Conservation (phyloP, 345 rosid species). For the Acer yangbiense region DNA sequence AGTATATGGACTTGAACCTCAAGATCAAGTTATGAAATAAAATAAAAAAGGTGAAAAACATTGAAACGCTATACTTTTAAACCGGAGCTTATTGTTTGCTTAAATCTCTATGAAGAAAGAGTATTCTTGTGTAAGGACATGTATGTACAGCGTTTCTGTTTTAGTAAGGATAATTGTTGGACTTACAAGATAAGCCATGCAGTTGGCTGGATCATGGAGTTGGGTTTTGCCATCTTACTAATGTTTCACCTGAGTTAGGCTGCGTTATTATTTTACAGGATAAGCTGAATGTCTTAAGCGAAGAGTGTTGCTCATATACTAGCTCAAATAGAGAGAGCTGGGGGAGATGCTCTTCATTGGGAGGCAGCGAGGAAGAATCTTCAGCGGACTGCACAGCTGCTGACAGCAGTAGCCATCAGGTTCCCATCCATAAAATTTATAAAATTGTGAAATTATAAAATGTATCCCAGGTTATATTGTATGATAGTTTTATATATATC, state of each 20-base stretch:
- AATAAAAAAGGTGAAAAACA: background rate
- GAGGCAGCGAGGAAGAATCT: constrained; percentile 85
- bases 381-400: constrained; percentile 45
- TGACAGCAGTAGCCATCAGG: constrained; percentile 57
- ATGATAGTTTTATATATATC: background rate
- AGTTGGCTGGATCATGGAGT: background rate
- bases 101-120: background rate
- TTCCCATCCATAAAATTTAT: constrained; percentile 21
- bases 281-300: constrained; percentile 52
- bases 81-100: constrained; percentile 11
- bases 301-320: constrained; percentile 84
- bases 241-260: constrained; percentile 1
- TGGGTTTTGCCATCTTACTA: background rate
- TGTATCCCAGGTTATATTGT: background rate
- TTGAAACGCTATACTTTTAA: background rate
- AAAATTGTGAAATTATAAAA: background rate
- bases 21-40: background rate
- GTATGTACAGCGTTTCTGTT: background rate
- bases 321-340: constrained; percentile 99
- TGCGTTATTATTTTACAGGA: constrained; percentile 44
- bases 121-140: background rate
- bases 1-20: background rate
- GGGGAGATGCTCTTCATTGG: constrained; percentile 97
- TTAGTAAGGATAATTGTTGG: background rate
- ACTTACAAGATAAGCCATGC: background rate